phyloP scores from a whole-genome alignment of 176 grass and related monocot species.

The Phragmites australis region DNA sequence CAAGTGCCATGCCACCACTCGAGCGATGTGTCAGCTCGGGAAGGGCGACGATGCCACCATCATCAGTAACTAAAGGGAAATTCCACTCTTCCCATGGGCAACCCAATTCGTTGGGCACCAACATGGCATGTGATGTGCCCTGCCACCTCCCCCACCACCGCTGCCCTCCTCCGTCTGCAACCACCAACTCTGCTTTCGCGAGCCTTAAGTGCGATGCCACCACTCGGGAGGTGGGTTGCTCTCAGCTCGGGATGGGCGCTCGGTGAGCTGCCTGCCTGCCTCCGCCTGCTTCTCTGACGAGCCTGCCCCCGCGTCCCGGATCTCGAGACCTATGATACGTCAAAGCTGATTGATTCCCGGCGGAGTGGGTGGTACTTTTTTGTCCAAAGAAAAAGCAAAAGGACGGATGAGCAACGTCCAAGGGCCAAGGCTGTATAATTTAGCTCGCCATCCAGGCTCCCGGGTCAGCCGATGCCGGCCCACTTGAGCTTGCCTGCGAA shows the following conservation, averaged over 20 bases:
- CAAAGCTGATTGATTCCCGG: conserved; percentile 7
- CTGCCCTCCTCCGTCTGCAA: background rate
- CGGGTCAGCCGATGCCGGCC: conserved; percentile 56
- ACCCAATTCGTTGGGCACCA: background rate
- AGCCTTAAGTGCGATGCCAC: background rate
- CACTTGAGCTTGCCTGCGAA: conserved; percentile 16
- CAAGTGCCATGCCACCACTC: too few relatives aligned
- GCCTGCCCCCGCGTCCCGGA: background rate
- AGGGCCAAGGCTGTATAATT: conserved; percentile 14
- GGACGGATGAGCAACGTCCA: conserved; percentile 6
- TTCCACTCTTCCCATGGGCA: too few relatives aligned
- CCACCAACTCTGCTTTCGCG: background rate
- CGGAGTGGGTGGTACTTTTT: background rate
- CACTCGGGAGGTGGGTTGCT: too few relatives aligned
- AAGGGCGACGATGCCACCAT: too few relatives aligned
- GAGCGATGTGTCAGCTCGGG: too few relatives aligned
- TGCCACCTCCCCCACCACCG: background rate
- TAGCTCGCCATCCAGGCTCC: conserved; percentile 25
- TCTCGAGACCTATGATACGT: conserved; percentile 16
- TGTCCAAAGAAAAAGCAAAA: background rate
- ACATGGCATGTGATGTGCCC: background rate
- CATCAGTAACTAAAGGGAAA: too few relatives aligned
- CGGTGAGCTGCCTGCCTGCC: background rate
- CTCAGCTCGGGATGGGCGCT: too few relatives aligned
- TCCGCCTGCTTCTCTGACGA: background rate